These are phyloP conservation scores for Fusarium pseudocircinatum DNA, from an alignment of 2,329 filamentous ascomycete species.

Conservation along the genomic window DNA sequence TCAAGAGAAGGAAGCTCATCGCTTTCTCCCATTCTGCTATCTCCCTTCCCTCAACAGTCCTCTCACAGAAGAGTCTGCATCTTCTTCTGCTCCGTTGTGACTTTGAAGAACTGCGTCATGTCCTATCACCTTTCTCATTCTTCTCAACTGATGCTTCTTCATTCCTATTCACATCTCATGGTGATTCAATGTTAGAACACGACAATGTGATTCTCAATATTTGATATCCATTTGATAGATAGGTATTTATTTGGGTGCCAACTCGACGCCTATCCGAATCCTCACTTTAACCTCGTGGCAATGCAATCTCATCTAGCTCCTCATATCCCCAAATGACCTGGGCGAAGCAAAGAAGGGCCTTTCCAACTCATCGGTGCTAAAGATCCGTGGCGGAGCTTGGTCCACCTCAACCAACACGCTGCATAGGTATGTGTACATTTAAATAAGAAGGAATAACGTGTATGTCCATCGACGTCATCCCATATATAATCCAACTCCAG, in stretches of 20 bases:
- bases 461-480: constrained; percentile 48
- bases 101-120: constrained; percentile 8
- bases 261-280: constrained; percentile 70
- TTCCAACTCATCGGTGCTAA: constrained; percentile 75
- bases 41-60: not conserved
- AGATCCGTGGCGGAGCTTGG: constrained; percentile 69
- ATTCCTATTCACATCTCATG: not conserved
- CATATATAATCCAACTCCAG: constrained; percentile 46
- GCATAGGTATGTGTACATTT: constrained; percentile 54
- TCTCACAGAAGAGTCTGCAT: constrained; percentile 6
- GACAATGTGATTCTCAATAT: constrained; percentile 29
- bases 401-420: constrained; percentile 61
- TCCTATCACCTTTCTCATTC: constrained; percentile 2
- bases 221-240: constrained; percentile 47
- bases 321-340: constrained; percentile 25
- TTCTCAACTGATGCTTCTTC: not conserved
- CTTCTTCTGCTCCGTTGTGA: constrained; percentile 11
- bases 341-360: constrained; percentile 49
- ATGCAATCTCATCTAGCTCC: constrained; percentile 52
- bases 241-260: constrained; percentile 57
- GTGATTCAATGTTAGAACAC: constrained; percentile 15
- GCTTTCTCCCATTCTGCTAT: not conserved
- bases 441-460: constrained; percentile 55
- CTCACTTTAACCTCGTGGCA: constrained; percentile 79
- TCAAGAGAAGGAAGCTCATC: not conserved